Evolutionary conservation across 768 basidiomycete genomes (phyloP).

Genomic region (Psilocybe cubensis): DNA sequence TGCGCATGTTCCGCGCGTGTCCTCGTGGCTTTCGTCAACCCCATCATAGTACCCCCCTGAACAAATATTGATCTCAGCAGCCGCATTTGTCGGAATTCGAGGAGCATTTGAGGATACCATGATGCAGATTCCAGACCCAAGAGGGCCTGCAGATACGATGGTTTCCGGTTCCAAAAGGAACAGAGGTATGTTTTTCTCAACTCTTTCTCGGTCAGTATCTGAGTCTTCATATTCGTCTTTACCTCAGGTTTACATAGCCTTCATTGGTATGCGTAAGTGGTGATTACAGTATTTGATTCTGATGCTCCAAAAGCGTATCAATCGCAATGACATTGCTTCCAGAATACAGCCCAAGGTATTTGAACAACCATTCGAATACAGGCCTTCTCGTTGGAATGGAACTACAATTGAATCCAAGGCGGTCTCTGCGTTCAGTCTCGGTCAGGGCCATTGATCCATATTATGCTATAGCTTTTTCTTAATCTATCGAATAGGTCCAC

Average conservation of each 20-base stretch:
- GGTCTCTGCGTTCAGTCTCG: slow-evolving; percentile 51
- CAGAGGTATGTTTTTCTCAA: slow-evolving; percentile 26
- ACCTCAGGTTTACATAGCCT: slow-evolving; percentile 41
- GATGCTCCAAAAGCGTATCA: background rate
- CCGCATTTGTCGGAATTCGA: slow-evolving; percentile 42
- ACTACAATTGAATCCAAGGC: slow-evolving; percentile 36
- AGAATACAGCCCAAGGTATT: slow-evolving; percentile 56
- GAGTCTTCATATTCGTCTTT: background rate
- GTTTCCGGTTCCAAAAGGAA: slow-evolving; percentile 43
- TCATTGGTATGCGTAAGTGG: slow-evolving; percentile 51
- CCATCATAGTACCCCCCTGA: background rate
- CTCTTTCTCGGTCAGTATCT: background rate
- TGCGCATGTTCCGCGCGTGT: slow-evolving; percentile 44
- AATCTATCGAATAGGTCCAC: slow-evolving; percentile 38
- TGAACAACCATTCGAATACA: slow-evolving; percentile 49
- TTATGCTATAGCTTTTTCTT: background rate
- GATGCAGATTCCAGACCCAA: slow-evolving; percentile 40
- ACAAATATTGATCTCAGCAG: slow-evolving; percentile 30
- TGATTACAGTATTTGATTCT: background rate
- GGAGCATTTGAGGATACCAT: slow-evolving; percentile 46
- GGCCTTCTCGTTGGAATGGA: slow-evolving; percentile 53
- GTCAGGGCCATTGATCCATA: slow-evolving; percentile 16
- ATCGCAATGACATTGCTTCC: background rate
- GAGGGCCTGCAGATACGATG: slow-evolving; percentile 38
- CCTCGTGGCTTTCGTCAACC: background rate